A percentile compares a stretch with the other conserved stretches of the same genome.
phyloP scores from a whole-genome alignment of 2,329 filamentous ascomycete genomes.

The Phyllosticta citriasiana region DNA sequence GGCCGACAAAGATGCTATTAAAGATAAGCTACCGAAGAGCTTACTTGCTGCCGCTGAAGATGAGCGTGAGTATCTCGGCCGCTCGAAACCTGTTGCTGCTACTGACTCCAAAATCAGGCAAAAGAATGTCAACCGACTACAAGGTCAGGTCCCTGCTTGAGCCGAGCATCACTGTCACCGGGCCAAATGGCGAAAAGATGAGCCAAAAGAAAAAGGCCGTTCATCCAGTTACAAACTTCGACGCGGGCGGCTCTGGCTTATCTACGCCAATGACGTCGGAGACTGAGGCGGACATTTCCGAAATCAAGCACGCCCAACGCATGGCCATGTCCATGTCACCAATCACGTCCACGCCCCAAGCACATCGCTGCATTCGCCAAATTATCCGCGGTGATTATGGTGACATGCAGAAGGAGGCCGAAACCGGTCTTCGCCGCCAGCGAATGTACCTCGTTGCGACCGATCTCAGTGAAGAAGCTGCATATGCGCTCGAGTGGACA shows the following conservation, averaged over 20 bases:
- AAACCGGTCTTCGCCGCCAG: constrained; percentile 66
- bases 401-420: constrained; percentile 64
- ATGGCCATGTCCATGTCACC: constrained; percentile 72
- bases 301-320: constrained; percentile 80
- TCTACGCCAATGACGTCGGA: constrained; percentile 68
- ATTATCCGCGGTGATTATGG: constrained; percentile 81
- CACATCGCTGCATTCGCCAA: constrained; percentile 76
- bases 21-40: constrained; percentile 43
- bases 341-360: constrained; percentile 63
- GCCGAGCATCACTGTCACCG: constrained; percentile 55
- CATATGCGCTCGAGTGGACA: constrained; percentile 93
- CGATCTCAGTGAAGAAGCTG: constrained; percentile 86
- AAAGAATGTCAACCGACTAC: constrained; percentile 42
- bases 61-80: constrained; percentile 50
- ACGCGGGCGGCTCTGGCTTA: constrained; percentile 51
- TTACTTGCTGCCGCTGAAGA: constrained; percentile 66
- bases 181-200: constrained; percentile 51
- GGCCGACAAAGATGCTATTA: constrained; percentile 25
- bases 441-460: constrained; percentile 94
- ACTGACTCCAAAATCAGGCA: constrained; percentile 24
- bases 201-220: constrained; percentile 46
- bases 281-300: constrained; percentile 71
- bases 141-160: constrained; percentile 58
- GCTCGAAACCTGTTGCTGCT: constrained; percentile 11
- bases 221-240: constrained; percentile 79